Base-by-base conservation (phyloP, 2,329 filamentous ascomycete species). In the Daldinia sp. region DNA sequence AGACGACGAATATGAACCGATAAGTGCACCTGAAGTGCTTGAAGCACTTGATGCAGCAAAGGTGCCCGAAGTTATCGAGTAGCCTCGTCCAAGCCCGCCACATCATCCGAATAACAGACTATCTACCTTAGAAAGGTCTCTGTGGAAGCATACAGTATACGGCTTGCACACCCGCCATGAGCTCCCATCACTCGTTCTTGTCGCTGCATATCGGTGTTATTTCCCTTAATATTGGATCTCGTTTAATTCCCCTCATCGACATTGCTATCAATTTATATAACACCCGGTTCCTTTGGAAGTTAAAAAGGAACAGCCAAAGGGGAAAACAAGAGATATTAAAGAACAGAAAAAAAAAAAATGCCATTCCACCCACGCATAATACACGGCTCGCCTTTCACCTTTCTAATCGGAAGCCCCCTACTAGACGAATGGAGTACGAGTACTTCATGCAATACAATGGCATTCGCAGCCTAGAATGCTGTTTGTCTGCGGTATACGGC, bases 1-100 rank as follows among this genome's bases (percentile, higher is more conserved):
- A 15, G 71, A 73, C 21, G 69, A 69, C 13, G 63, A 68, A 19
- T 64, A 48, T 58, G 59, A 19, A 41, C 29, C 6, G 45, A 7
- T 19, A 49, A n/a, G 30, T 32, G 19, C 27, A 63, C n/a, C 32
- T 21, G 21, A 25, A 43, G 39, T 1, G 3, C 39, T 43, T 43
- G 39, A 43, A 23, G 35, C n/a, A 39, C 35, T 39, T 39, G 35
- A 39, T n/a, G 21, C 11, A n/a, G 5, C 39, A 23, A n/a, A 8
- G 15, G n/a, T n/a, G 9, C 15, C 32, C n/a, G 21, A 45, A 23
- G 13, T 7, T 7, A n/a, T 13, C 4, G 1, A 45, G 21, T 13
- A 27, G 39, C 9, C 7, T 30, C 48, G 35, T 37, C 29, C 51
- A 11, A 35, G 34, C 17, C 41, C 25, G 3, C 45, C 7, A 21